Conservation (phyloP, 176 grass and related monocot species). For the Bothriochloa decipiens region DNA sequence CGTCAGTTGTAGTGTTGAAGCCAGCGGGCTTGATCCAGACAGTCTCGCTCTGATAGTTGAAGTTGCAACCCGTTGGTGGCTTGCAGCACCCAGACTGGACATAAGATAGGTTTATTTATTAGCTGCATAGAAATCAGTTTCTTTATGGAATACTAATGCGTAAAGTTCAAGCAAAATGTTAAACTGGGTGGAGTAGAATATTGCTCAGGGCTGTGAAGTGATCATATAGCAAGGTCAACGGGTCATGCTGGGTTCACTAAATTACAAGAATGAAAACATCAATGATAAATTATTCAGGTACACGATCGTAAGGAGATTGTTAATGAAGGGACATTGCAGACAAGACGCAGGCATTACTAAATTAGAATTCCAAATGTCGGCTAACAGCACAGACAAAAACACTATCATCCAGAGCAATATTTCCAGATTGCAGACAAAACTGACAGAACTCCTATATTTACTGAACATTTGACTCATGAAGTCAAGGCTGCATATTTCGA, state of each 20-base stretch:
- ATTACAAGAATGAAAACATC: not conserved
- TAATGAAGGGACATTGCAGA: not conserved
- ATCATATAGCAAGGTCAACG: not conserved
- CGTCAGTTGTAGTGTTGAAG: slow-evolving; percentile 42
- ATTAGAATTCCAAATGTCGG: not conserved
- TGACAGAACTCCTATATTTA: not conserved
- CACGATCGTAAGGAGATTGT: not conserved
- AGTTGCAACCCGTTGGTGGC: slow-evolving; percentile 86
- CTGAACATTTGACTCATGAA: slow-evolving; percentile 1
- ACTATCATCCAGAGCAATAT: not conserved
- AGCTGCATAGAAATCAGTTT: slow-evolving; percentile 15
- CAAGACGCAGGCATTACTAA: not conserved
- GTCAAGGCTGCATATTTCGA: not conserved
- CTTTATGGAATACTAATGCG: not conserved
- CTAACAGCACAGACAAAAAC: not conserved
- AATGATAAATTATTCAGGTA: not conserved
- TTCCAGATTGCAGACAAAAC: not conserved
- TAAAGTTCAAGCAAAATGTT: not conserved
- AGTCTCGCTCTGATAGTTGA: slow-evolving; percentile 63
- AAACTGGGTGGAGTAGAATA: not conserved
- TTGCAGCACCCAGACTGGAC: slow-evolving; percentile 91
- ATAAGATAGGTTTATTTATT: slow-evolving; percentile 12
- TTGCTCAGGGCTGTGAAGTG: not conserved
- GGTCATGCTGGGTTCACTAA: not conserved
- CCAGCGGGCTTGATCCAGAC: slow-evolving; percentile 65